Percentiles rank a stretch among this genome's conserved stretches.
phyloP scores from a whole-genome alignment of 164 flowering plant genomes.

The Nymphaea colorata region DNA sequence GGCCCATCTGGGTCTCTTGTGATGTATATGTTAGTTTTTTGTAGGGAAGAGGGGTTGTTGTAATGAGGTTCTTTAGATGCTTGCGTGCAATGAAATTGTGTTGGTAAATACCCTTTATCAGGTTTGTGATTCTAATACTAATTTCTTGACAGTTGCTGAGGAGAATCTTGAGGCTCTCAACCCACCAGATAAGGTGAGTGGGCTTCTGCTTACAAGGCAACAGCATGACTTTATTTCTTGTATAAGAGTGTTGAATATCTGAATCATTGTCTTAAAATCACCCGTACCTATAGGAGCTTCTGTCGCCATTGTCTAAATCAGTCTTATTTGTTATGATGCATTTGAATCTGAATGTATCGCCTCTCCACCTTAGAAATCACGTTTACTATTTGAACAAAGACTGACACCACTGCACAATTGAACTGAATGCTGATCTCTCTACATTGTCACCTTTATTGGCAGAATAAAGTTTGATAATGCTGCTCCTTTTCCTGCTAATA shows the following conservation, averaged over 20 bases:
- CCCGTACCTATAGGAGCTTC: not conserved
- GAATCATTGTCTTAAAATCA: not conserved
- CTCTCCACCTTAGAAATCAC: too few relatives aligned
- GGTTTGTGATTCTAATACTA: not conserved
- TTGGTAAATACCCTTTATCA: not conserved
- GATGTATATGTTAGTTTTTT: too few relatives aligned
- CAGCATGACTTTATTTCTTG: not conserved
- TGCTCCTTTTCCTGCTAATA: not conserved
- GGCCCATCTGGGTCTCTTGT: too few relatives aligned
- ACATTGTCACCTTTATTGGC: too few relatives aligned
- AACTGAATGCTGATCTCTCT: too few relatives aligned
- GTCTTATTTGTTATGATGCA: not conserved
- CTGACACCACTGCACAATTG: too few relatives aligned
- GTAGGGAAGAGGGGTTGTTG: too few relatives aligned
- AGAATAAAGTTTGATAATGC: not conserved
- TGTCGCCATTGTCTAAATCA: not conserved
- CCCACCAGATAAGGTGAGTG: conserved; percentile 57
- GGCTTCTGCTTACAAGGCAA: not conserved
- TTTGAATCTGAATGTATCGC: too few relatives aligned
- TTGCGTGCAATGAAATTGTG: not conserved
- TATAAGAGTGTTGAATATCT: not conserved
- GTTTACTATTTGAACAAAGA: too few relatives aligned
- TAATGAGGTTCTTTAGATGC: too few relatives aligned
- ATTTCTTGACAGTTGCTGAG: conserved; percentile 64
- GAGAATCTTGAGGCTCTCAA: conserved; percentile 67